These are phyloP conservation scores for Candida tammaniensis DNA, from an alignment of 805 yeast genomes.

Conservation along the genomic window DNA sequence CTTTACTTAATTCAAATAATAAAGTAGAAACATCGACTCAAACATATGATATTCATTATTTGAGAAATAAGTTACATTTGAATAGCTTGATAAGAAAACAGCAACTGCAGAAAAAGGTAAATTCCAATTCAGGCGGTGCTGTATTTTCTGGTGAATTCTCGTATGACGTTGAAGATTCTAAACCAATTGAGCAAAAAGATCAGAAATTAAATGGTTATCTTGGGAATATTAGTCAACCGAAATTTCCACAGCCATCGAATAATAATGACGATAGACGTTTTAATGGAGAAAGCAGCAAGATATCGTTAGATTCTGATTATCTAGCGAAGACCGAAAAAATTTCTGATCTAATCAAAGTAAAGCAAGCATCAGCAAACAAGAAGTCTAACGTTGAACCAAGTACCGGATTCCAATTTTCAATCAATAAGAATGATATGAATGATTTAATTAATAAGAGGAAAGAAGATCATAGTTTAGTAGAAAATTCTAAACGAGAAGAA, in stretches of 20 bases:
- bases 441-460: slow-evolving; percentile 20
- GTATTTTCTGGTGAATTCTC: slow-evolving; percentile 34
- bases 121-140: slow-evolving; percentile 21
- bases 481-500: background rate
- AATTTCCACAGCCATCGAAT: slow-evolving; percentile 17
- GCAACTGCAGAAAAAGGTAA: slow-evolving; percentile 11
- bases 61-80: slow-evolving; percentile 28
- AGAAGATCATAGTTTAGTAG: slow-evolving; percentile 9
- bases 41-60: slow-evolving; percentile 31
- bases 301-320: slow-evolving; percentile 27
- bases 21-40: slow-evolving; percentile 42
- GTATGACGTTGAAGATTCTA: slow-evolving; percentile 26
- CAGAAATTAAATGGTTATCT: slow-evolving; percentile 30
- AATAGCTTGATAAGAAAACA: slow-evolving; percentile 16
- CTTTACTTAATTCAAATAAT: slow-evolving; percentile 11
- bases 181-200: slow-evolving; percentile 4
- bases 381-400: slow-evolving; percentile 25
- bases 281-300: slow-evolving; percentile 10
- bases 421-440: slow-evolving; percentile 26
- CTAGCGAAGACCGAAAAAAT: slow-evolving; percentile 21
- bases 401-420: slow-evolving; percentile 35
- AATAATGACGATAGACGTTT: slow-evolving; percentile 5
- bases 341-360: slow-evolving; percentile 30
- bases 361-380: slow-evolving; percentile 14
- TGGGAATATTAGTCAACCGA: slow-evolving; percentile 31